Conservation (phyloP, 208 protist genomes). For the Paratrypanosoma confusum region DNA sequence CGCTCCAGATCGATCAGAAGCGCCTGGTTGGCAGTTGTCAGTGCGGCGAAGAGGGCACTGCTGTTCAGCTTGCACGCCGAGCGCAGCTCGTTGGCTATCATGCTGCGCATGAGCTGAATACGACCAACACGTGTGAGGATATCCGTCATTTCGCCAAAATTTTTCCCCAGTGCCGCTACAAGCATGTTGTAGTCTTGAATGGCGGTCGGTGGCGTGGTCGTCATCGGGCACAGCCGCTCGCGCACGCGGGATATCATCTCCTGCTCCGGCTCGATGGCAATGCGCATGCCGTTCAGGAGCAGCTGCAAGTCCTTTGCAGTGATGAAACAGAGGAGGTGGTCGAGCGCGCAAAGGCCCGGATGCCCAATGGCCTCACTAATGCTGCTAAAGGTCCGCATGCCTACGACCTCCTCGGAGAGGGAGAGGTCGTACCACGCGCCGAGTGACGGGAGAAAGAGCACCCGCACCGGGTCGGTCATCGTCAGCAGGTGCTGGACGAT, state of each 20-base stretch:
- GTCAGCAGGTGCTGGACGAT: conserved; percentile 83
- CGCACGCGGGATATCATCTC: conserved; percentile 6
- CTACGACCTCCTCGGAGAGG: conserved; percentile 57
- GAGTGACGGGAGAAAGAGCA: conserved; percentile 75
- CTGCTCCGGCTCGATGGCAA: conserved; percentile 9
- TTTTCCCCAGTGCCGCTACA: conserved; percentile 4
- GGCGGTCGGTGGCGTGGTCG: conserved; percentile 11
- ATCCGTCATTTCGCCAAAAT: conserved; percentile 15
- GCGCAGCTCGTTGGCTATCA: conserved; percentile 85
- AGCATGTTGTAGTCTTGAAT: conserved; percentile 26
- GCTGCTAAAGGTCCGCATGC: conserved; percentile 73
- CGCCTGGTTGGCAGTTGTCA: conserved; percentile 75
- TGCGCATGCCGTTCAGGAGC: conserved; percentile 22
- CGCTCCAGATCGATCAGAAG: conserved; percentile 77
- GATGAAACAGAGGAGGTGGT: conserved; percentile 88
- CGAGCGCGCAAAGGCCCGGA: conserved; percentile 63
- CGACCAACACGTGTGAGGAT: conserved; percentile 49
- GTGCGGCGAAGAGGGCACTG: conserved; percentile 53
- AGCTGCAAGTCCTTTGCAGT: conserved; percentile 83
- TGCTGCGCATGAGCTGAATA: conserved; percentile 76
- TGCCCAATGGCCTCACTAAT: conserved; percentile 74
- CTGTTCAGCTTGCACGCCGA: conserved; percentile 74
- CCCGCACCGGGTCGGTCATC: conserved; percentile 66
- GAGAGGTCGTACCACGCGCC: conserved; percentile 76
- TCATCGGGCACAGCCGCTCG: conserved; percentile 10